phyloP scores from a whole-genome alignment of 2,329 filamentous ascomycete species.

The Coleophoma crateriformis region DNA sequence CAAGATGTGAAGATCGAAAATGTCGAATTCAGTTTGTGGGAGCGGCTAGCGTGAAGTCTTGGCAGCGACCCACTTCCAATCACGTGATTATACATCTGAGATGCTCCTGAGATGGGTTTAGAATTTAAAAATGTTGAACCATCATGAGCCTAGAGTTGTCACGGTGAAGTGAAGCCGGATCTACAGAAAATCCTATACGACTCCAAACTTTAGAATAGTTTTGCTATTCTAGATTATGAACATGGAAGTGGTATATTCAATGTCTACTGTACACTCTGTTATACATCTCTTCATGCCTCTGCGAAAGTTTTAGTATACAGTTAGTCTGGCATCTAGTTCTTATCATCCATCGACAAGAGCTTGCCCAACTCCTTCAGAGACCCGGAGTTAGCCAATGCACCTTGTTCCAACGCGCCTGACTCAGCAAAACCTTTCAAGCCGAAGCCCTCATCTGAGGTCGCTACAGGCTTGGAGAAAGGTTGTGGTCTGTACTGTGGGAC shows the following conservation, averaged over 20 bases:
- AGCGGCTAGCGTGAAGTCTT: neutral
- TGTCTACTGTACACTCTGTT: too few species aligned
- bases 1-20: neutral
- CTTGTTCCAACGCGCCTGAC: neutral
- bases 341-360: neutral
- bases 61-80: neutral
- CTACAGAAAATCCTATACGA: neutral
- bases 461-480: neutral
- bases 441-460: slow-evolving; percentile 1
- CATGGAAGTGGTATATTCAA: too few species aligned
- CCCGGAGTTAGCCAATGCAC: neutral
- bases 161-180: neutral
- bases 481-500: neutral
- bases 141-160: neutral
- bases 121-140: too few species aligned
- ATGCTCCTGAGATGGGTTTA: too few species aligned
- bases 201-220: too few species aligned
- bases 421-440: slow-evolving; percentile 1
- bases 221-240: too few species aligned
- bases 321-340: neutral
- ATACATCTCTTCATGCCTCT: too few species aligned
- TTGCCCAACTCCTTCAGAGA: neutral
- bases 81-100: neutral
- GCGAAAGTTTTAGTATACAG: too few species aligned
- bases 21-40: neutral